phyloP scores from a whole-genome alignment of 202 grass and related monocot species.

The Schoenoplectus tabernaemontani region DNA sequence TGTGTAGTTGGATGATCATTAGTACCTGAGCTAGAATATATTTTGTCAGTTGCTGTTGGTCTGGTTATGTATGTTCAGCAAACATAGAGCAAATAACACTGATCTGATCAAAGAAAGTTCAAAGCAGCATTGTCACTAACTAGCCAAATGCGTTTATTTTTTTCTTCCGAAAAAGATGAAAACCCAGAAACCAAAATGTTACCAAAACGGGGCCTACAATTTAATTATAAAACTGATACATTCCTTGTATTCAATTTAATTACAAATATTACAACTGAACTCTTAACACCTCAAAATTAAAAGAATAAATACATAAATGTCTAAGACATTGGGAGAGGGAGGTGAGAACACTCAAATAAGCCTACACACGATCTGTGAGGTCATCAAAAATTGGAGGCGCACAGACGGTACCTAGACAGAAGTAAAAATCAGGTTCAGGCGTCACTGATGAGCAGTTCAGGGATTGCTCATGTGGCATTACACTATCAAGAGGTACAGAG shows the following conservation, averaged over 20 bases:
- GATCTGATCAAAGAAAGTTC: neutral
- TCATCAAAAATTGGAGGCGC: conserved; percentile 2
- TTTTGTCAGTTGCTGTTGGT: neutral
- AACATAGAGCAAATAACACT: neutral
- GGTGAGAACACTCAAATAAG: neutral
- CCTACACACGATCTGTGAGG: neutral
- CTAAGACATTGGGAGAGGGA: neutral
- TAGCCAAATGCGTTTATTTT: neutral
- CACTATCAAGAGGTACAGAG: neutral
- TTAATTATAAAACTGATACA: neutral
- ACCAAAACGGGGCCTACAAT: too few relatives aligned
- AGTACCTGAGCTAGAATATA: too few relatives aligned
- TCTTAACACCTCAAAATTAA: neutral
- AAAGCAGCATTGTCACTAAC: neutral
- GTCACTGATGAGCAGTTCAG: neutral
- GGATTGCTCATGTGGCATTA: neutral
- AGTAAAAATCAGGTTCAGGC: neutral
- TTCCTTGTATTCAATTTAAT: neutral
- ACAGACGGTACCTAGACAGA: neutral
- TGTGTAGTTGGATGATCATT: too few relatives aligned
- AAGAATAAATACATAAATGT: neutral
- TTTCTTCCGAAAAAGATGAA: neutral
- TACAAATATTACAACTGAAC: neutral
- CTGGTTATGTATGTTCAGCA: neutral
- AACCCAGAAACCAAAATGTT: too few relatives aligned